phyloP scores from a whole-genome alignment of 2,329 filamentous ascomycete genomes.

The Fusarium paranaense region DNA sequence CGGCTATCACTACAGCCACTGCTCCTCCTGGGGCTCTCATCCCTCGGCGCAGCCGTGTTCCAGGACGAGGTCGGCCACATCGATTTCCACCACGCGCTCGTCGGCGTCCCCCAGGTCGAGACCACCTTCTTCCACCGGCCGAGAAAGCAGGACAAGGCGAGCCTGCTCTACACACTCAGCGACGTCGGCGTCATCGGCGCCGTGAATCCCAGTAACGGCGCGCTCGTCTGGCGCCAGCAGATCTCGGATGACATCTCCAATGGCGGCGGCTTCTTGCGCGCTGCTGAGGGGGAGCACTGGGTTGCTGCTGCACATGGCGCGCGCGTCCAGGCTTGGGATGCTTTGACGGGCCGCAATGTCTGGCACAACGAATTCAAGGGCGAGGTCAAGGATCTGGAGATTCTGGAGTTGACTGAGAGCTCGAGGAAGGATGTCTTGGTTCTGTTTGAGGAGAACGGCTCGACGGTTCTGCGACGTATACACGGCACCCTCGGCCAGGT shows the following conservation, averaged over 20 bases:
- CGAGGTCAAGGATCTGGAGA: constrained; percentile 76
- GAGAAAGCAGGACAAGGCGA: constrained; percentile 82
- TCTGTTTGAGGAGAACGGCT: constrained; percentile 70
- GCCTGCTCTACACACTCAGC: constrained; percentile 90
- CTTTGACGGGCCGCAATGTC: constrained; percentile 79
- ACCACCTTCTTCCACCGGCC: constrained; percentile 97
- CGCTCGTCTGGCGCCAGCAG: constrained; percentile 86
- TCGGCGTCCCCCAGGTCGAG: constrained; percentile 83
- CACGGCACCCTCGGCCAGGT: constrained; percentile 78
- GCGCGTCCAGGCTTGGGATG: constrained; percentile 84
- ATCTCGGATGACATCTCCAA: constrained; percentile 65
- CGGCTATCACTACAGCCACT: constrained; percentile 51
- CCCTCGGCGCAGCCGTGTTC: constrained; percentile 75
- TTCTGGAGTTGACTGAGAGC: constrained; percentile 76
- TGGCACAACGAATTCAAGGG: constrained; percentile 77
- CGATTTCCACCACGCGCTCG: constrained; percentile 91
- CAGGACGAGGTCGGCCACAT: constrained; percentile 90
- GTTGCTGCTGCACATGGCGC: constrained; percentile 79
- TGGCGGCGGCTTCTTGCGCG: constrained; percentile 69
- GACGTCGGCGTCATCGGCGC: constrained; percentile 87
- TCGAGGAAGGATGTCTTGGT: constrained; percentile 78
- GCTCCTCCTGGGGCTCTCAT: constrained; percentile 54
- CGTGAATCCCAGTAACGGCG: constrained; percentile 87
- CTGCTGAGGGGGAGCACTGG: constrained; percentile 83
- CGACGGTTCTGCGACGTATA: constrained; percentile 74